Evolutionary conservation across 768 basidiomycete species (phyloP), one percentile per base, ranked within the genome.

Genomic region (Psilocybe tampanensis): DNA sequence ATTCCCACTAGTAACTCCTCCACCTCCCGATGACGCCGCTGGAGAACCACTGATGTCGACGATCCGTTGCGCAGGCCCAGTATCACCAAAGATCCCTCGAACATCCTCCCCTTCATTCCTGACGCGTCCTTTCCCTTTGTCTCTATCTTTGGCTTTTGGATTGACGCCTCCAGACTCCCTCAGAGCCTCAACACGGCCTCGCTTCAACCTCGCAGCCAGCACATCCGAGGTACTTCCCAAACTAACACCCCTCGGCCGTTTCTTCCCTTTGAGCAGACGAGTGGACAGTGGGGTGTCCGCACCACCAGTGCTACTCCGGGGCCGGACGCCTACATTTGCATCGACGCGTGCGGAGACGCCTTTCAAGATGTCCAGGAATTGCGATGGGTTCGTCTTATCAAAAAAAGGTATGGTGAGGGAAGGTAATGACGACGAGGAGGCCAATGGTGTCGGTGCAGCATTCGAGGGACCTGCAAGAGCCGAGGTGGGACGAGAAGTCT

Each of bases 291-390:
- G 29, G 1, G 55, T 18, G 19, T 21, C 43, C 2, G 18, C 24
- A 13, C 26, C 45, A 5, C 54, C 51, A 9, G 45, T 9, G 42
- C 44, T 24, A 22, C 34, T 32, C 3, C 55, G 53, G 8, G 58
- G 41, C 22, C 44, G 47, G 3, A 51, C 18, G 1, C 54, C 55
- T 2, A n/a, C 55, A 15, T 54, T 50, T 3, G 45, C 55, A 32
- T 54, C 52, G 32, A 52, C 41, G 15, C 44, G 54, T 29, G 70
- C 71, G n/a, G 72, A 73, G 11, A 74, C 71, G 29, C 68, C 72
- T 55, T 74, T 74, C 29, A 76, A 58, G 23, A 73, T 66, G 39
- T 68, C 65, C 34, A 77, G 49, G 22, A 77, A 69, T 24, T 65
- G 54, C 7, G 60, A 47, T 33, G 70, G 71, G 43, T 66, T 58